Base-by-base conservation (phyloP, 768 basidiomycete species). In the Hygrocybe punicea region DNA sequence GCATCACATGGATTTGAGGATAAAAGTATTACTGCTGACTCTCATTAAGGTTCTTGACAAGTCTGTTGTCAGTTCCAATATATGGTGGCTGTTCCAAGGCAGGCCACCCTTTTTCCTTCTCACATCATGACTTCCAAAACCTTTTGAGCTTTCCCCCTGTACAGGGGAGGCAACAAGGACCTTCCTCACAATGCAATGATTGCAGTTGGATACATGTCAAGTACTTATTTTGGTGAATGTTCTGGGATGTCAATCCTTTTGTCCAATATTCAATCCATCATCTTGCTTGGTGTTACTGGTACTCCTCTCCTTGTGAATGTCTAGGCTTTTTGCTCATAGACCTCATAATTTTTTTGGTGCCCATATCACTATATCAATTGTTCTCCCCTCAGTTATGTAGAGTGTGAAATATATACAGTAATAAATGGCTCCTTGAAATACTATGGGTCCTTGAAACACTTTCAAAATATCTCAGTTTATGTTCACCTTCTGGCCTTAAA, bases 51-150 rank as follows among this genome's bases (percentile, higher is more conserved):
- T 21, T 44, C 16, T 42, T 37, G 10, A 14, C 17, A 8, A 52
- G 11, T 48, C 44, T 10, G 19, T 42, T 35, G 34, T 19, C 21
- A 58, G 58, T 54, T 19, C 58, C 58, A 4, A 46, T 58, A 2
- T 58, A 47, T 49, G 52, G 54, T 49, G 58, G 57, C 2, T 50
- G 57, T 21, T 16, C 17, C 11, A 48, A 14, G 6, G 13, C 19
- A 25, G 17, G 14, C 19, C 46, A 25, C 46, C 14, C 46, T 14
- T 48, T 48, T 48, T 25, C 17, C 24, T 48, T 48, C 46, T 21
- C 14, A 6, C 6, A 48, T 25, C 11, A 48, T 14, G 19, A 48
- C 21, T 48, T 48, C 24, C 19, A 14, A 19, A 48, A 25, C 14
- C 17, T 48, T 25, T 13, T n/a, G 6, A 21, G 19, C 46, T 48